Percentiles rank a stretch among this genome's conserved stretches.
Evolutionary conservation across 129 eudicot species (phyloP).

Genomic region (Helichrysum umbraculigerum): DNA sequence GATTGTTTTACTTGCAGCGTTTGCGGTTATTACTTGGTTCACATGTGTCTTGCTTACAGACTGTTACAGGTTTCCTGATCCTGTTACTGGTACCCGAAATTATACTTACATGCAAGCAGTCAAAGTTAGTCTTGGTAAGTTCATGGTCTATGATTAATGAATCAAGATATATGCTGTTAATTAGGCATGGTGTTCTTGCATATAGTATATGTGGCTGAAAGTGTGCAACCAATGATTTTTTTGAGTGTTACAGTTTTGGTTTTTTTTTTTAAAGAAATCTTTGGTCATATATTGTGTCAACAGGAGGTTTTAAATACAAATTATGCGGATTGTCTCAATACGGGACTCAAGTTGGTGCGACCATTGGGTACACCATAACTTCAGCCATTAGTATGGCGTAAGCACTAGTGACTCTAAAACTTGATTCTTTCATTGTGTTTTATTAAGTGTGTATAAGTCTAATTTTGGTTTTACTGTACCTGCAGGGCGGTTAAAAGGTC

Average conservation of each 20-base stretch:
- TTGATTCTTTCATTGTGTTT: neutral
- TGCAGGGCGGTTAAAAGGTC: constrained; percentile 69
- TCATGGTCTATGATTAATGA: neutral
- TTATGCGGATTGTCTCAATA: constrained; percentile 81
- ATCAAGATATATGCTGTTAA: no score
- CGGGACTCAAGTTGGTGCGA: constrained; percentile 62
- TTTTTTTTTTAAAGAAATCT: neutral
- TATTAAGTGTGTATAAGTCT: neutral
- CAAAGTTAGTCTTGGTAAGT: constrained; percentile 60
- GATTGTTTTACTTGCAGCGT: constrained; percentile 40
- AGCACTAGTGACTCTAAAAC: constrained; percentile 24
- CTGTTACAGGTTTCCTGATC: constrained; percentile 62
- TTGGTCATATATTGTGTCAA: constrained; percentile 22
- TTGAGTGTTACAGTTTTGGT: neutral
- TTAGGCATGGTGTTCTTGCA: no score
- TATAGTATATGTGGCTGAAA: no score
- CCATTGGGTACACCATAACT: constrained; percentile 78
- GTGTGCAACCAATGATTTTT: no score
- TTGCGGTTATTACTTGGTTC: constrained; percentile 67
- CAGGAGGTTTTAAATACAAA: constrained; percentile 67
- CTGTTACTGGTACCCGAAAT: constrained; percentile 57
- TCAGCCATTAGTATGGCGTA: constrained; percentile 84
- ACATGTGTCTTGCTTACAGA: constrained; percentile 66
- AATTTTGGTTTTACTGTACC: constrained; percentile 5
- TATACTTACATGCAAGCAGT: constrained; percentile 79